phyloP scores from a whole-genome alignment of 352 stramenopile genomes.

The Pythium aquatile region DNA sequence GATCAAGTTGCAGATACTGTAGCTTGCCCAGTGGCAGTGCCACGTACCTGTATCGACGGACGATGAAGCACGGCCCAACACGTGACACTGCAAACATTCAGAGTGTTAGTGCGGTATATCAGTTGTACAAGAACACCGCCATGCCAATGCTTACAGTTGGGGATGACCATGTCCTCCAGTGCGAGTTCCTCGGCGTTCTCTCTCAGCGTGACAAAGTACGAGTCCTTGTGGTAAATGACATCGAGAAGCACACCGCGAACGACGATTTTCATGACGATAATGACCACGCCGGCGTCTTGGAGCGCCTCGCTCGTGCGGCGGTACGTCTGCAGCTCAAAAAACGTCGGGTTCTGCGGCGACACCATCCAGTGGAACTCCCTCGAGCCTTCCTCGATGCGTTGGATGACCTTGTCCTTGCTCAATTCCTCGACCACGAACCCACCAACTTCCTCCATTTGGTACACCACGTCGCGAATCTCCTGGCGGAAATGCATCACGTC shows the following conservation, averaged over 20 bases:
- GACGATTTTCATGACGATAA: constrained; percentile 71
- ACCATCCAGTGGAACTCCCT: constrained; percentile 56
- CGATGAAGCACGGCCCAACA: constrained; percentile 51
- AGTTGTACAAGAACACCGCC: too few relatives aligned
- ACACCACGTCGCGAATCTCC: constrained; percentile 51
- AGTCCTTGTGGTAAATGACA: constrained; percentile 57
- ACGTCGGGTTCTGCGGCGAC: constrained; percentile 42
- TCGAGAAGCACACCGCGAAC: constrained; percentile 64
- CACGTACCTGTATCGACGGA: constrained; percentile 49
- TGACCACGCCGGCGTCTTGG: constrained; percentile 33
- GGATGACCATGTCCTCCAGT: constrained; percentile 63
- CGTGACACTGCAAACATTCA: constrained; percentile 34
- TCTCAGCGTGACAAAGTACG: constrained; percentile 55
- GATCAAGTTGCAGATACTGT: too few relatives aligned
- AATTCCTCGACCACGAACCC: constrained; percentile 70
- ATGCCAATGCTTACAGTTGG: constrained; percentile 32
- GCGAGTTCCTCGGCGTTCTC: constrained; percentile 55
- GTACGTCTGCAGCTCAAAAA: constrained; percentile 68
- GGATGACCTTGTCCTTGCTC: constrained; percentile 51
- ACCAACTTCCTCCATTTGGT: constrained; percentile 68
- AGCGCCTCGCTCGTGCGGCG: constrained; percentile 42
- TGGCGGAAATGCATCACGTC: constrained; percentile 38
- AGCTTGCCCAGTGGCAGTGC: background rate
- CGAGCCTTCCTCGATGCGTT: constrained; percentile 43
- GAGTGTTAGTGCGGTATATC: background rate